These are phyloP conservation scores for Tetrahymena elliotti DNA, from an alignment of 73 alveolate species.

Conservation along the genomic window DNA sequence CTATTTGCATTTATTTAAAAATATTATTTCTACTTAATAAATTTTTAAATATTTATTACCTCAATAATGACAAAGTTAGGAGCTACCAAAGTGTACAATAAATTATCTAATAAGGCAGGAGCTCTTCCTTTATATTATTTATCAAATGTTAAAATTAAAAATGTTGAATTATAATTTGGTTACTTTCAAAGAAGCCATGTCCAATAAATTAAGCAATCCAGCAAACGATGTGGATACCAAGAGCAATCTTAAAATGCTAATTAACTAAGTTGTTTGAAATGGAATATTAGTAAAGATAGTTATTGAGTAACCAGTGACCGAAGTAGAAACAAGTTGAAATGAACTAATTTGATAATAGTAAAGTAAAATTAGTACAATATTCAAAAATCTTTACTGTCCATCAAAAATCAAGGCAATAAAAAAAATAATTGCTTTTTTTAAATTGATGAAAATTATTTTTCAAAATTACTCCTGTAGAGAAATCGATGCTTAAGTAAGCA, in stretches of 20 bases:
- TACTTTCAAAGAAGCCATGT: conserved; percentile 36
- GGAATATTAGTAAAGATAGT: background rate
- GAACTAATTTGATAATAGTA: background rate
- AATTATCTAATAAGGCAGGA: conserved; percentile 19
- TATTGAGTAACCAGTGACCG: background rate
- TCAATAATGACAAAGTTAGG: conserved; percentile 36
- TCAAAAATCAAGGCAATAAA: no score
- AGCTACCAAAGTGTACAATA: conserved; percentile 16
- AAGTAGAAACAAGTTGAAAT: background rate
- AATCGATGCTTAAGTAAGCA: background rate
- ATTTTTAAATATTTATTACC: background rate
- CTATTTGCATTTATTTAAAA: background rate
- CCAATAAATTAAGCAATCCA: conserved; percentile 40
- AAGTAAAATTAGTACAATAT: background rate
- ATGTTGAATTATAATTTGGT: background rate
- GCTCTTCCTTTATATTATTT: conserved; percentile 8
- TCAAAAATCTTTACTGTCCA: no score
- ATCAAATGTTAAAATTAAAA: no score
- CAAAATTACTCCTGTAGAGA: background rate
- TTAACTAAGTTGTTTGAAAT: background rate
- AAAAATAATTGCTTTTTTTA: no score
- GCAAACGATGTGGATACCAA: background rate
- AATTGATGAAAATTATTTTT: no score
- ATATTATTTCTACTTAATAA: background rate
- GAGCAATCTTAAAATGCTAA: background rate